phyloP scores from a whole-genome alignment of 2,329 filamentous ascomycete genomes.

The Aspergillus nomiae region DNA sequence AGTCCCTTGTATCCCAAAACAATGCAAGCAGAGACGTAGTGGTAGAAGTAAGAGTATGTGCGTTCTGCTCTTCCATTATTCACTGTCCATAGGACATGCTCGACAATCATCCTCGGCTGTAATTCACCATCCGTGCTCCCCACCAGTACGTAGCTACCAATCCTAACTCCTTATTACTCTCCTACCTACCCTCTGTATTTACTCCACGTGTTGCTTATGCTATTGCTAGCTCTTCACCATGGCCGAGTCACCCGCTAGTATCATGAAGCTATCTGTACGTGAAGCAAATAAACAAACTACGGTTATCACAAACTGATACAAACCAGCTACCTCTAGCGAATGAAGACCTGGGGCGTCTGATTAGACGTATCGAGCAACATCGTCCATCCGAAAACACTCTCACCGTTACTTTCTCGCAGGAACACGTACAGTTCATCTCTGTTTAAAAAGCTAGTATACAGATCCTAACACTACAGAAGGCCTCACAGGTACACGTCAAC shows the following conservation, averaged over 20 bases:
- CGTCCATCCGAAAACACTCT: not conserved
- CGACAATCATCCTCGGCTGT: too few relatives aligned
- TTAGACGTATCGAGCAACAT: not conserved
- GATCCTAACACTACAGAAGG: not conserved
- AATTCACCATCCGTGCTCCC: too few relatives aligned
- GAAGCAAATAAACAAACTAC: not conserved
- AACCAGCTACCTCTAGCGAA: not conserved
- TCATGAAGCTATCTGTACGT: not conserved
- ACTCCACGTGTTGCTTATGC: accelerated
- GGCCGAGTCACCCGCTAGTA: not conserved
- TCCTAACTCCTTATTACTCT: too few relatives aligned
- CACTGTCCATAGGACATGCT: too few relatives aligned
- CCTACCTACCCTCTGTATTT: too few relatives aligned
- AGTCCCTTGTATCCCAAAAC: accelerated
- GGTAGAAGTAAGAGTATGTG: too few relatives aligned
- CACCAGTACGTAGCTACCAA: too few relatives aligned
- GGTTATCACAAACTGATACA: not conserved
- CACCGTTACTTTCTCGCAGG: not conserved
- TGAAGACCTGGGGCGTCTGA: not conserved
- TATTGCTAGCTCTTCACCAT: not conserved
- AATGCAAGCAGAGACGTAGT: too few relatives aligned
- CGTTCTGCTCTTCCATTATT: too few relatives aligned
- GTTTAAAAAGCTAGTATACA: not conserved
- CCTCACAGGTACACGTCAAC: too few relatives aligned
- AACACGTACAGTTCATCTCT: not conserved